Evolutionary conservation across 2,329 filamentous ascomycete species (phyloP).

Genomic region (Ambrosiella cleistominuta): DNA sequence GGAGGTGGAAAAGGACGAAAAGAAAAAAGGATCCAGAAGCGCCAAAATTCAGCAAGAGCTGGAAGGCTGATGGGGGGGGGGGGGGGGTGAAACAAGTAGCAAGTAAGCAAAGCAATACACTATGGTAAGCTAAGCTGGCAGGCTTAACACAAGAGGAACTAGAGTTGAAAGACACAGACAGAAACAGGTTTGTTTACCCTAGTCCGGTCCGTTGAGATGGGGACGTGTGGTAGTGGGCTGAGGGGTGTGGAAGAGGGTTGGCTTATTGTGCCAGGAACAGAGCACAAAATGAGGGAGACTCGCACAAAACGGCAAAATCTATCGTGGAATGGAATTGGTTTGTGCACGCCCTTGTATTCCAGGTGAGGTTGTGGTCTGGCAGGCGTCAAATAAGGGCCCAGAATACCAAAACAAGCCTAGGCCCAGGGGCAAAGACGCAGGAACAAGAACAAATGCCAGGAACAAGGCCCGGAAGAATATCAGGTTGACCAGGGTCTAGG

Average conservation of each 20-base stretch:
- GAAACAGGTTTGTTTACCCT: not conserved
- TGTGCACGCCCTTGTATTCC: not conserved
- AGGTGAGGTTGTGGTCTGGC: not conserved
- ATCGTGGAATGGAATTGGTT: not conserved
- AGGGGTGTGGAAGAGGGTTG: not conserved
- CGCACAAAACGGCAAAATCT: not conserved
- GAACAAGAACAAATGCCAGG: not conserved
- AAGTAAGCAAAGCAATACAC: not conserved
- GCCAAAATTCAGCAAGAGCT: not conserved
- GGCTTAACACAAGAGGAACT: not conserved
- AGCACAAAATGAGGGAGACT: not conserved
- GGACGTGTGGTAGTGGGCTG: not conserved
- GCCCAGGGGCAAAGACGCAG: constrained; percentile 6
- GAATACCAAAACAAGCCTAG: constrained; percentile 2
- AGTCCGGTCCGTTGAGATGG: not conserved
- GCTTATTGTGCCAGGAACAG: not conserved
- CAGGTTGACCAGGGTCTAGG: not conserved
- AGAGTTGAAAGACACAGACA: not conserved
- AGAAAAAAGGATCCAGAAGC: constrained; percentile 2
- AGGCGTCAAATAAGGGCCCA: not conserved
- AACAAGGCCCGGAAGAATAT: not conserved
- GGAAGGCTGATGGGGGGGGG: not conserved
- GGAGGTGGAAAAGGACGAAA: not conserved
- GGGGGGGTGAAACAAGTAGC: not conserved
- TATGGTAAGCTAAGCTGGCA: not conserved